Evolutionary conservation across 352 stramenopile genomes (phyloP).

Genomic region (Globisporangium splendens): DNA sequence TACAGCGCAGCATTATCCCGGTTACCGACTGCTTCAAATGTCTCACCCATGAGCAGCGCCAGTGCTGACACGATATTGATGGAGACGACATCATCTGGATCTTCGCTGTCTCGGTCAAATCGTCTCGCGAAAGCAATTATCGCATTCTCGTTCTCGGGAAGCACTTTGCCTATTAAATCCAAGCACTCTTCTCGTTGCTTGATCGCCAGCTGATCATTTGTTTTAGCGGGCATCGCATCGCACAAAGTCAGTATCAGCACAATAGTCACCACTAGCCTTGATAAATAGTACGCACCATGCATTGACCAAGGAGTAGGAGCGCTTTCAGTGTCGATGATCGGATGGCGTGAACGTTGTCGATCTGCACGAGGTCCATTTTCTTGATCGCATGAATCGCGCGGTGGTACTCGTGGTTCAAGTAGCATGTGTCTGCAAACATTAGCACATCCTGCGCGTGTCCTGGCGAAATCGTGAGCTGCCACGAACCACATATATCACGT

Average conservation of each 20-base stretch:
- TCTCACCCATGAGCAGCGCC: slow-evolving; percentile 78
- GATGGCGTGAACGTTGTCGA: slow-evolving; percentile 20
- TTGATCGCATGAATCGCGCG: slow-evolving; percentile 76
- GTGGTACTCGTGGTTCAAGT: slow-evolving; percentile 61
- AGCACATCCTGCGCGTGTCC: slow-evolving; percentile 48
- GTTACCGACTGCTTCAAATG: slow-evolving; percentile 81
- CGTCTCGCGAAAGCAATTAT: slow-evolving; percentile 52
- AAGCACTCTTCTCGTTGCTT: slow-evolving; percentile 86
- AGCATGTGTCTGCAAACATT: slow-evolving; percentile 78
- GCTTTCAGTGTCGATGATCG: slow-evolving; percentile 37
- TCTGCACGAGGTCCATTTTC: slow-evolving; percentile 33
- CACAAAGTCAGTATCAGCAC: not conserved
- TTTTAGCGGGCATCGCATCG: not conserved
- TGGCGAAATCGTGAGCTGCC: slow-evolving; percentile 49
- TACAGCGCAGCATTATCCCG: slow-evolving; percentile 75
- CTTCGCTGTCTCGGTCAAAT: slow-evolving; percentile 19
- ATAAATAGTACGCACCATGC: slow-evolving; percentile 46
- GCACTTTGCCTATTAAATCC: slow-evolving; percentile 50
- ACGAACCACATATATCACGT: not conserved
- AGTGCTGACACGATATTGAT: slow-evolving; percentile 82
- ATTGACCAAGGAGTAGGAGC: slow-evolving; percentile 57
- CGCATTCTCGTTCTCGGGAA: slow-evolving; percentile 57
- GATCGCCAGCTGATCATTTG: slow-evolving; percentile 42
- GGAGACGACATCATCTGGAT: slow-evolving; percentile 17
- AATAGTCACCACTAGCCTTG: no score